phyloP scores from a whole-genome alignment of 106 monocot genomes.

The Dendrobium officinale region DNA sequence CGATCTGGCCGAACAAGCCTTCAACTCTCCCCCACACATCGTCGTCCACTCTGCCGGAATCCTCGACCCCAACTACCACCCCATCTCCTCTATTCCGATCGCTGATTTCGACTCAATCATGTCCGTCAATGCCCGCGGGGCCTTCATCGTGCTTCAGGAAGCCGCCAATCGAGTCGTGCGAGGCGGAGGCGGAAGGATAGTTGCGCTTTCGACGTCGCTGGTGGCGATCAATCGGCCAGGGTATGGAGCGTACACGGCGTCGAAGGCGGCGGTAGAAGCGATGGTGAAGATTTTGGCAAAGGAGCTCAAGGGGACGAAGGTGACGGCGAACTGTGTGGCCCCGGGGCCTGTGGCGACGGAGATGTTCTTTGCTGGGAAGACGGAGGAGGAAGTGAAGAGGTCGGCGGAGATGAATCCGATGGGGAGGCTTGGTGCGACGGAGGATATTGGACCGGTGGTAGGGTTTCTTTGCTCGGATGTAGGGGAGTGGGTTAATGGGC shows the following conservation, averaged over 20 bases:
- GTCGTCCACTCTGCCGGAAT: constrained; percentile 47
- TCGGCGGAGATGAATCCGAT: constrained; percentile 13
- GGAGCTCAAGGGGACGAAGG: constrained; percentile 39
- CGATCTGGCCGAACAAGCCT: constrained; percentile 48
- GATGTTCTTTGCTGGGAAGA: constrained; percentile 43
- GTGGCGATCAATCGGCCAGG: constrained; percentile 22
- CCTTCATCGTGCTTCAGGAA: constrained; percentile 52
- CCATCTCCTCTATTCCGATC: constrained; percentile 23
- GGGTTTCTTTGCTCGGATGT: constrained; percentile 48
- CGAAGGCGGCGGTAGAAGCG: constrained; percentile 69
- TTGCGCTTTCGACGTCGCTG: constrained; percentile 31
- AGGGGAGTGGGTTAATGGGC: constrained; percentile 67
- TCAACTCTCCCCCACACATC: constrained; percentile 30
- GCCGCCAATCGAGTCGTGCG: constrained; percentile 31
- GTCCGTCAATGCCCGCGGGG: constrained; percentile 38
- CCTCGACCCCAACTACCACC: constrained; percentile 25
- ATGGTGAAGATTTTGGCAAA: constrained; percentile 43
- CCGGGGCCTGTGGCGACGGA: constrained; percentile 55
- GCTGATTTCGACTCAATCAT: constrained; percentile 34
- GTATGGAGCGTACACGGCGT: constrained; percentile 46
- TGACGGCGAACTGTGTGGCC: constrained; percentile 62
- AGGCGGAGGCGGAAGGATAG: constrained; percentile 55
- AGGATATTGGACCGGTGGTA: constrained; percentile 57
- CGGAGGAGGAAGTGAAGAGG: constrained; percentile 26
- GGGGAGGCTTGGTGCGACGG: constrained; percentile 38